Percentiles rank a stretch among this genome's conserved stretches.
Evolutionary conservation across 2,329 filamentous ascomycete species (phyloP).

Genomic region (Pyricularia sp.): DNA sequence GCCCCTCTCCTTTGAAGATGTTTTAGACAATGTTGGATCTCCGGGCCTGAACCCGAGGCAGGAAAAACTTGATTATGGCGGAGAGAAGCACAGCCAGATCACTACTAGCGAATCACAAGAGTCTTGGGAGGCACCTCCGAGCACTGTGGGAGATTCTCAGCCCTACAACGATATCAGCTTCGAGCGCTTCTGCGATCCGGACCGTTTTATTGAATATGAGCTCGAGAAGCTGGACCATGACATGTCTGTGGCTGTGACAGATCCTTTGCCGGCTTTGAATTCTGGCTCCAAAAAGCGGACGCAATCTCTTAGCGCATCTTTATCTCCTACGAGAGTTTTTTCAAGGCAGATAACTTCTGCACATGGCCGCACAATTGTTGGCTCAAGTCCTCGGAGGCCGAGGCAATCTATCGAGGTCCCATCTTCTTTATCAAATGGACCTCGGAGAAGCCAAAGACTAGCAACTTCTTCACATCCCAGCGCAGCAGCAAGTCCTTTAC

Average conservation of each 20-base stretch:
- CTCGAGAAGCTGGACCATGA: neutral
- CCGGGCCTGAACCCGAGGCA: conserved; percentile 8
- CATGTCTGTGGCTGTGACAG: neutral
- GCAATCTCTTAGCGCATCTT: neutral
- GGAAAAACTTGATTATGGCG: neutral
- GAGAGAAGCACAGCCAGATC: conserved; percentile 10
- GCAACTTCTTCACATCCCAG: neutral
- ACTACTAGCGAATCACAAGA: conserved; percentile 7
- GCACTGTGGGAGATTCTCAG: conserved; percentile 46
- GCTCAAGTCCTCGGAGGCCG: neutral
- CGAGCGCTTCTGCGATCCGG: neutral
- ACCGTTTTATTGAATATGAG: neutral
- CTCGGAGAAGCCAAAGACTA: neutral
- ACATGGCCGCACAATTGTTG: neutral
- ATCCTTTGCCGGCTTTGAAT: neutral
- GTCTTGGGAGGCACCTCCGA: conserved; percentile 35
- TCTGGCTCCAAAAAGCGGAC: neutral
- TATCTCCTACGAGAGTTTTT: neutral
- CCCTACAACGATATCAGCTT: conserved; percentile 20
- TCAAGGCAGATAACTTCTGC: neutral
- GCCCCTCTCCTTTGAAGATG: conserved; percentile 21
- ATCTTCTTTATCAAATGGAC: neutral
- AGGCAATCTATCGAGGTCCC: neutral
- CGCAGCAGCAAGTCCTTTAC: neutral
- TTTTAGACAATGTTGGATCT: conserved; percentile 18